Conservation (phyloP, 2,329 filamentous ascomycete genomes). For the Epichloe gansuensis region DNA sequence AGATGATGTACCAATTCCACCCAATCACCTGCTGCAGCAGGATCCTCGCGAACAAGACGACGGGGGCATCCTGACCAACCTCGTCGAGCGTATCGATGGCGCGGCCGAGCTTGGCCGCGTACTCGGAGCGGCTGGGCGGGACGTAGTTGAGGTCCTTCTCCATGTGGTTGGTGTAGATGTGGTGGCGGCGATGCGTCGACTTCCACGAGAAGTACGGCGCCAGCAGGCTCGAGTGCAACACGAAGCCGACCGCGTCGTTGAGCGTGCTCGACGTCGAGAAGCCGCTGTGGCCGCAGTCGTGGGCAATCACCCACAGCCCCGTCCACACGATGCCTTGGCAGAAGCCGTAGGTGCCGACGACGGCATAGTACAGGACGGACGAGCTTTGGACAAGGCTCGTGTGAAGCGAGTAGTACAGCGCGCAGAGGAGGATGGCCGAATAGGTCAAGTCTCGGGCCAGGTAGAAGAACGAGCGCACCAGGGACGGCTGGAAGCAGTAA, state of each 20-base stretch:
- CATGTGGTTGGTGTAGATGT: slow-evolving; percentile 55
- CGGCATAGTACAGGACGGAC: background rate
- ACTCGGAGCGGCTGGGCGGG: background rate
- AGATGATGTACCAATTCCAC: slow-evolving; percentile 50
- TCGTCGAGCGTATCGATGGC: slow-evolving; percentile 27
- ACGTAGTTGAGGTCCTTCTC: slow-evolving; percentile 27
- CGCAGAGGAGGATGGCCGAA: slow-evolving; percentile 21
- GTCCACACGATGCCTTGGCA: slow-evolving; percentile 53
- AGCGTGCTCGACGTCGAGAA: slow-evolving; percentile 44
- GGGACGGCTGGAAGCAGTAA: slow-evolving; percentile 42
- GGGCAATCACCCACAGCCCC: slow-evolving; percentile 57
- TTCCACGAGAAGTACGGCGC: slow-evolving; percentile 66
- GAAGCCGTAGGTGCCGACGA: slow-evolving; percentile 42
- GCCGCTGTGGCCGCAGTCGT: slow-evolving; percentile 58
- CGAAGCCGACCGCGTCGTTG: slow-evolving; percentile 51
- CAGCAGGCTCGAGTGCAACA: slow-evolving; percentile 50
- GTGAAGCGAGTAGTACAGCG: background rate
- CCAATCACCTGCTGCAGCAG: slow-evolving; percentile 50
- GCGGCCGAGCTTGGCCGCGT: background rate
- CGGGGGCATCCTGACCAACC: slow-evolving; percentile 50
- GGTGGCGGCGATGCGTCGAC: slow-evolving; percentile 56
- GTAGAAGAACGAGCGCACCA: slow-evolving; percentile 22
- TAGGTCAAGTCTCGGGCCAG: slow-evolving; percentile 42
- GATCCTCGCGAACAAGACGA: slow-evolving; percentile 39
- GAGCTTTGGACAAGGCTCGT: background rate